Evolutionary conservation across 176 grass and related monocot genomes (phyloP), one percentile per base, ranked within the genome.

Genomic region (Bolboschoenus planiculmis): DNA sequence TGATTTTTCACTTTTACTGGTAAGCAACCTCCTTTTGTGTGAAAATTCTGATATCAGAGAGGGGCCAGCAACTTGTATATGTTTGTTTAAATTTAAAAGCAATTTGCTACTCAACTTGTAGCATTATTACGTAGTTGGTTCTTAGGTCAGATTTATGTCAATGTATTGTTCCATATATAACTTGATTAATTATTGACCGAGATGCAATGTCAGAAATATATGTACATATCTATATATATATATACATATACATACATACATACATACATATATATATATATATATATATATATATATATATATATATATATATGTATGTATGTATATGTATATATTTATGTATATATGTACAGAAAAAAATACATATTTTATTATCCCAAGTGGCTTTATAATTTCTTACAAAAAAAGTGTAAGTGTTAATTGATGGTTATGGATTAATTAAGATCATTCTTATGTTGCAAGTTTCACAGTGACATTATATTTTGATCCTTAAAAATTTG

Each of bases 81-180:
- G 3, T 43, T 20, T 23, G 2, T 37, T 40, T 43, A 72, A 13
- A 6, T 72, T 14, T 72, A 72, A 46, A 46, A 2, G 68, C 40
- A 73, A 73, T 26, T 46, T 43, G 68, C 16, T 67, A 67, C 10
- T 26, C 68, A 73, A 73, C 68, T 73, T 46, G 68, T 24, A 73
- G 27, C 39, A 46, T 73, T 71, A 71, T 71, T n/a, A 23, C 11
- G 4, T 73, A 27, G 40, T 27, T 73, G 13, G n/a, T 73, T 26
- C 10, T 46, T 13, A 10, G 20, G 18, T 4, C 23, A 27, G 36
- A 73, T 46, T 42, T 27, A 73, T 44, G 40, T 73, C 21, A 43
- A 73, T 67, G 40, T 47, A 7, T 26, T 44, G 21, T 24, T 46
- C n/a, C 66, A 44, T 24, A 4, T 53, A 53, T 10, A 15, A 23